phyloP scores from a whole-genome alignment of 2,329 filamentous ascomycete genomes.

The Cladophialophora chaetospira region DNA sequence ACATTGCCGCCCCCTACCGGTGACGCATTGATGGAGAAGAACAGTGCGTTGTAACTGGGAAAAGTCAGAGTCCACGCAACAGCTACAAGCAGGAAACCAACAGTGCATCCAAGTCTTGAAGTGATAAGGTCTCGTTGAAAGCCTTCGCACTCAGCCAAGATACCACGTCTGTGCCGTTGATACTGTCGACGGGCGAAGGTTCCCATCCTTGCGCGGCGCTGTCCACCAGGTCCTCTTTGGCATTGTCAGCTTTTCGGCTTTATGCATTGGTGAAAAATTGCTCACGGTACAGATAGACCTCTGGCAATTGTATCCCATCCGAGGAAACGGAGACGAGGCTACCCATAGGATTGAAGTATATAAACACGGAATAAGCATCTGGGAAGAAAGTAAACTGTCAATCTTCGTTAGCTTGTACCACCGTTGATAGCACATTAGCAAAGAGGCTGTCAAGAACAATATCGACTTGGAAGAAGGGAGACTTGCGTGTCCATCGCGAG shows the following conservation, averaged over 20 bases:
- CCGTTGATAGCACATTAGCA: no score
- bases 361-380: constrained; percentile 46
- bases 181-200: constrained; percentile 25
- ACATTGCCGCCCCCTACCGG: not conserved
- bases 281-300: constrained; percentile 50
- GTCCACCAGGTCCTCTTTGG: not conserved
- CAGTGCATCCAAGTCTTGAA: constrained; percentile 5
- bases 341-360: constrained; percentile 57
- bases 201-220: not conserved
- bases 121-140: constrained; percentile 7
- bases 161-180: constrained; percentile 8
- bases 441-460: constrained; percentile 19
- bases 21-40: not conserved
- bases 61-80: not conserved
- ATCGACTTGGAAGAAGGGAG: no score
- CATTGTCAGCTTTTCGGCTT: not conserved
- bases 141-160: not conserved
- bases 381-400: no score
- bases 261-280: not conserved
- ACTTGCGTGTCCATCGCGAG: constrained; percentile 63
- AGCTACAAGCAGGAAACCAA: not conserved
- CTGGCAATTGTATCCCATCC: constrained; percentile 60
- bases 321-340: constrained; percentile 61
- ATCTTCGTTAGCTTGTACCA: no score
- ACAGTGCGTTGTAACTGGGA: not conserved